phyloP scores from a whole-genome alignment of 495 filamentous ascomycete genomes.

The Hypoxylon fragiforme region DNA sequence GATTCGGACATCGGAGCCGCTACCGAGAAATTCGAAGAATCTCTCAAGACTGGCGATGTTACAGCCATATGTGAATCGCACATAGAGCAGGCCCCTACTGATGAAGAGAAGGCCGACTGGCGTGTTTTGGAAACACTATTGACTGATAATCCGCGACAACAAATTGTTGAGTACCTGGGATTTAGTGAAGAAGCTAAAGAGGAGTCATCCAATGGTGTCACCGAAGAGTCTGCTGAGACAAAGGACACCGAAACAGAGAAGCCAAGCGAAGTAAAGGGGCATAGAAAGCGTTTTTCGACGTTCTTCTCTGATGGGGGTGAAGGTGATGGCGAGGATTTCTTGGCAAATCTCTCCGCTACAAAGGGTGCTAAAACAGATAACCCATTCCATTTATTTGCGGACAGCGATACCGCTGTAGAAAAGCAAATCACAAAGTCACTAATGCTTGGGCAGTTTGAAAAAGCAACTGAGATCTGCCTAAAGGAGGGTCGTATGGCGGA shows the following conservation, averaged over 20 bases:
- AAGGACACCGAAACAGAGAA: constrained; percentile 48
- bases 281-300: constrained; percentile 70
- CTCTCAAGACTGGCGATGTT: constrained; percentile 76
- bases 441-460: constrained; percentile 87
- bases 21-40: constrained; percentile 83
- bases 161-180: constrained; percentile 84
- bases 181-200: constrained; percentile 66
- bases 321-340: constrained; percentile 79
- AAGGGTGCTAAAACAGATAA: constrained; percentile 57
- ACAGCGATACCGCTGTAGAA: constrained; percentile 78
- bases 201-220: constrained; percentile 54
- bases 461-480: constrained; percentile 83
- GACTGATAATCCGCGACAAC: constrained; percentile 74
- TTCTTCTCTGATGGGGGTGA: constrained; percentile 76
- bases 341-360: constrained; percentile 67
- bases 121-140: constrained; percentile 88
- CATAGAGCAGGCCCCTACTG: constrained; percentile 69
- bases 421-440: constrained; percentile 84
- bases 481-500: constrained; percentile 89
- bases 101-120: constrained; percentile 96
- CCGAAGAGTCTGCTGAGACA: constrained; percentile 39
- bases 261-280: constrained; percentile 38
- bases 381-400: constrained; percentile 68
- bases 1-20: constrained; percentile 83
- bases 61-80: constrained; percentile 79